phyloP scores from a whole-genome alignment of 2,329 filamentous ascomycete genomes.

The Sporothrix variecibatus region DNA sequence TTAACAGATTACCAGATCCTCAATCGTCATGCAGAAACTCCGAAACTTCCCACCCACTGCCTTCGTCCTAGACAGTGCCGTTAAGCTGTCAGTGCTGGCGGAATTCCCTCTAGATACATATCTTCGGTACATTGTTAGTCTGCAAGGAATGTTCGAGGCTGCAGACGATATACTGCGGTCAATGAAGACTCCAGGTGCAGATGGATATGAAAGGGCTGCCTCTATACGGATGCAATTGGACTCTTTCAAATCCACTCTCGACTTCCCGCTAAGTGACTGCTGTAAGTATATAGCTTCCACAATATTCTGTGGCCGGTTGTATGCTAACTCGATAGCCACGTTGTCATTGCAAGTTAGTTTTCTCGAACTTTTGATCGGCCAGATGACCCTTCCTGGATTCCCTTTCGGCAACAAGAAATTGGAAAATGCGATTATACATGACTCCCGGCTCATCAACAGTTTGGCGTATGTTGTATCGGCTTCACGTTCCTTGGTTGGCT shows the following conservation, averaged over 20 bases:
- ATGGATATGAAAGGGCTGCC: not conserved
- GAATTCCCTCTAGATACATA: not conserved
- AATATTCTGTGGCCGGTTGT: not conserved
- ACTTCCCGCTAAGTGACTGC: not conserved
- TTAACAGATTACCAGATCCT: not conserved
- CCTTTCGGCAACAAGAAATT: conserved; percentile 1
- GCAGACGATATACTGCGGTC: not conserved
- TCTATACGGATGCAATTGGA: not conserved
- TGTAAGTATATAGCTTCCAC: not conserved
- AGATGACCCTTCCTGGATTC: conserved; percentile 1
- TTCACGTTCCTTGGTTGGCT: conserved; percentile 14
- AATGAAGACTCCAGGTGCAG: not conserved
- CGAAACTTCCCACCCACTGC: not conserved
- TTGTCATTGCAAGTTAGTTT: not conserved
- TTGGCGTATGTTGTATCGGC: not conserved
- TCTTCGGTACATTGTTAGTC: not conserved
- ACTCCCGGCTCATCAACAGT: not conserved
- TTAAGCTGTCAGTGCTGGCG: not conserved
- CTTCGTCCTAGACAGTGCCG: not conserved
- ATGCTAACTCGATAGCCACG: not conserved
- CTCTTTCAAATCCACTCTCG: not conserved
- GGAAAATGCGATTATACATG: not conserved
- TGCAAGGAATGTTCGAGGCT: not conserved
- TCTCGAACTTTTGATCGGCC: not conserved
- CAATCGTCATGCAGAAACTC: not conserved